Evolutionary conservation across 352 stramenopile genomes (phyloP).

Genomic region (Plasmopara muralis): DNA sequence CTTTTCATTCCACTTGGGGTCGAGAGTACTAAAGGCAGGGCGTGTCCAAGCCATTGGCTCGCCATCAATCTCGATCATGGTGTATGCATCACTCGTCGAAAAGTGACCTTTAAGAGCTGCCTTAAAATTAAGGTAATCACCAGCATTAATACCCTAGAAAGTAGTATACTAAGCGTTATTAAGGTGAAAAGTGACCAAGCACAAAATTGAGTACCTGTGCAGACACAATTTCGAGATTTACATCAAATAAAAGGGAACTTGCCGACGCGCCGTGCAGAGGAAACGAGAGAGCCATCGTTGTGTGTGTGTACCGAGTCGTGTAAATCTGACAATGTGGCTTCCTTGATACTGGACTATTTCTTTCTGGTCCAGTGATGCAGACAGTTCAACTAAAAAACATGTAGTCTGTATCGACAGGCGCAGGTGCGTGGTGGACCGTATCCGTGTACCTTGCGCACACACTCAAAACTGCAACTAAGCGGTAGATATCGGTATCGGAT

Average conservation of each 20-base stretch:
- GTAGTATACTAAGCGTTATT: neutral
- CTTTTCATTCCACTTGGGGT: constrained; percentile 30
- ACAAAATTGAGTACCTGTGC: neutral
- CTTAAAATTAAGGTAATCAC: constrained; percentile 19
- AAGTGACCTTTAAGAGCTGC: constrained; percentile 19
- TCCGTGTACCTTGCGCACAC: too few species aligned
- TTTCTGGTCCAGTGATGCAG: too few species aligned
- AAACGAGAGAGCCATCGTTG: neutral
- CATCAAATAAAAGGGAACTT: constrained; percentile 13
- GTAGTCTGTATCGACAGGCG: too few species aligned
- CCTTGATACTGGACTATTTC: too few species aligned
- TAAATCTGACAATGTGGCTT: too few species aligned
- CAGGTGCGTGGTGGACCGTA: too few species aligned
- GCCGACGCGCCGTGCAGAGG: neutral
- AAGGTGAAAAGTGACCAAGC: neutral
- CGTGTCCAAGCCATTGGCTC: constrained; percentile 28
- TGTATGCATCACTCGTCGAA: constrained; percentile 32
- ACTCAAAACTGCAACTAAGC: too few species aligned
- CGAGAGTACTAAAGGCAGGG: constrained; percentile 24
- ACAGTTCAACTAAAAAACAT: too few species aligned
- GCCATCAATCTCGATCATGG: constrained; percentile 26
- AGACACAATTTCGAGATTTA: constrained; percentile 30
- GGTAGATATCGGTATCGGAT: too few species aligned
- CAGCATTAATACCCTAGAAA: constrained; percentile 22
- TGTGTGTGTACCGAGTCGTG: too few species aligned